Percentiles rank a stretch among this genome's conserved stretches.
phyloP scores from a whole-genome alignment of 1,284 basidiomycete genomes.

The Apiotrichum gracile region DNA sequence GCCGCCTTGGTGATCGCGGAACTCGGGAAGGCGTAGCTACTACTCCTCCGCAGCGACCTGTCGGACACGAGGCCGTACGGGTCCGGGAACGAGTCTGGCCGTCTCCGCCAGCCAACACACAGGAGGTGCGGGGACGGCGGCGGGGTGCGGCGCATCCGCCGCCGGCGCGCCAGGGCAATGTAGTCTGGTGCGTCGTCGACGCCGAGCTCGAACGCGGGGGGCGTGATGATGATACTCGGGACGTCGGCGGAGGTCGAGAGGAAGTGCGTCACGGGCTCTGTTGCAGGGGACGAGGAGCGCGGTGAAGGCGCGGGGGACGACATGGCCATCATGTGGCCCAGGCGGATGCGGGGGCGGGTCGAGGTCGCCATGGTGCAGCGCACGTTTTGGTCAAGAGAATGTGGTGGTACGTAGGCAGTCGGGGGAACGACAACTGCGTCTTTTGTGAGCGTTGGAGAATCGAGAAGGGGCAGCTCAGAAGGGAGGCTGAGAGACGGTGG shows the following conservation, averaged over 20 bases:
- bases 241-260: neutral
- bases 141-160: neutral
- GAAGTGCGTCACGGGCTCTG: neutral
- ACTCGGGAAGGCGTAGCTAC: too few relatives aligned
- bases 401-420: too few relatives aligned
- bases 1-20: too few relatives aligned
- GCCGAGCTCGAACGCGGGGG: neutral
- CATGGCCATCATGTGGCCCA: neutral
- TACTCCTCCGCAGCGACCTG: neutral
- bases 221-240: neutral
- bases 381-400: too few relatives aligned
- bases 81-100: neutral
- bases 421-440: too few relatives aligned
- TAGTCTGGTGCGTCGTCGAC: neutral
- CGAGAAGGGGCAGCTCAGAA: too few relatives aligned
- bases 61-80: neutral
- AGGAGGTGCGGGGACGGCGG: neutral
- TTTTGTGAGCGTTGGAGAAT: too few relatives aligned
- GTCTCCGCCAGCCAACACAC: neutral
- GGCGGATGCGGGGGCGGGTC: neutral
- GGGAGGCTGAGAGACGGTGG: too few relatives aligned
- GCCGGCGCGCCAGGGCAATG: neutral
- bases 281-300: neutral
- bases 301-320: neutral
- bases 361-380: too few relatives aligned